Percentiles rank a stretch among this genome's conserved stretches.
phyloP scores from a whole-genome alignment of 1,139 yeast species.

The Debaryomyces psychrophilus region DNA sequence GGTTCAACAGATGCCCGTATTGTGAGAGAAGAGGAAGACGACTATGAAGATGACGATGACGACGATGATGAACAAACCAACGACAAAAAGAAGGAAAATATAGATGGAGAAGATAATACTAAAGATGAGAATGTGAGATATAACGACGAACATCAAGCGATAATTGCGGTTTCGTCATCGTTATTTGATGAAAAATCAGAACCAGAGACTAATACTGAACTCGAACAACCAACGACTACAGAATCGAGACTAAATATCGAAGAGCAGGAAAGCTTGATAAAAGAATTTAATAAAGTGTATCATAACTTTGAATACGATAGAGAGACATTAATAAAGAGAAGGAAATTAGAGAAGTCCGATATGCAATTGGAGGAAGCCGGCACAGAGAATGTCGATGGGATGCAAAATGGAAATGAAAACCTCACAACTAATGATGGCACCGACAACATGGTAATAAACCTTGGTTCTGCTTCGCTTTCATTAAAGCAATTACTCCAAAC shows the following conservation, averaged over 20 bases:
- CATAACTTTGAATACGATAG: constrained; percentile 84
- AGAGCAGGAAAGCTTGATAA: constrained; percentile 43
- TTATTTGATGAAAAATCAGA: constrained; percentile 22
- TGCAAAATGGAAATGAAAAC: constrained; percentile 11
- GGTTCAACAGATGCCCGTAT: constrained; percentile 10
- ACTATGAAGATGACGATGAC: constrained; percentile 43
- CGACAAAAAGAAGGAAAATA: constrained; percentile 12
- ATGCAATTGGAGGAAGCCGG: constrained; percentile 57
- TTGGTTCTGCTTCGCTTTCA: constrained; percentile 84
- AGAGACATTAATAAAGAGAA: constrained; percentile 74
- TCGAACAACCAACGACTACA: constrained; percentile 13
- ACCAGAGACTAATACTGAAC: constrained; percentile 13
- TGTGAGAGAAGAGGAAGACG: constrained; percentile 43
- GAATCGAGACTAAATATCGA: constrained; percentile 22
- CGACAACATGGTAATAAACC: constrained; percentile 36
- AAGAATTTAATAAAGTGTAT: constrained; percentile 61
- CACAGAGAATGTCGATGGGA: constrained; percentile 8
- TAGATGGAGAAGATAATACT: constrained; percentile 12
- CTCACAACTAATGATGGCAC: constrained; percentile 11
- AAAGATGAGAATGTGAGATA: constrained; percentile 12
- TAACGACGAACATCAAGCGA: constrained; percentile 33
- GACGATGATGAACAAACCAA: constrained; percentile 34
- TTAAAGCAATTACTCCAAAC: constrained; percentile 77
- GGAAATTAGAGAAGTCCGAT: constrained; percentile 81
- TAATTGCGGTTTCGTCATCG: constrained; percentile 36